Base-by-base conservation (phyloP, 495 filamentous ascomycete species). In the Letharia columbiana region DNA sequence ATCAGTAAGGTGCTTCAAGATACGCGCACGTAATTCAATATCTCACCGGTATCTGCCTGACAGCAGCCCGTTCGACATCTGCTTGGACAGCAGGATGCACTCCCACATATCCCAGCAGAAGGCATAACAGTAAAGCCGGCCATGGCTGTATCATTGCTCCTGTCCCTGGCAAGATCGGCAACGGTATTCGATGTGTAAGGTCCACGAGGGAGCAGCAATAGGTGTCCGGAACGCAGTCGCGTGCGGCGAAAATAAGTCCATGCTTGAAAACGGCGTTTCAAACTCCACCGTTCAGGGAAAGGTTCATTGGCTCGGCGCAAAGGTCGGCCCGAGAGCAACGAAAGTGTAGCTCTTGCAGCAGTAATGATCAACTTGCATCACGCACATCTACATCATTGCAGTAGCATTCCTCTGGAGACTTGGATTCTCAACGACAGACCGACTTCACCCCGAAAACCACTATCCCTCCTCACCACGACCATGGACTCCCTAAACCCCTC, bases 11-110 rank as follows among this genome's bases (percentile, higher is more conserved):
- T 17, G 12, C 33, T 18, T 39, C 44, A 15, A 50, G 4, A 12
- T 2, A 12, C 5, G 28, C 4, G 39, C 15, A 28, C 42, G 2
- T 62, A 42, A 47, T 58, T 40, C n/a, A 31, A 45, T 8, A 60
- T 45, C 74, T 59, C 62, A 86, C 83, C 57, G 82, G 81, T 73
- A 86, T 85, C 71, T 79, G 82, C 74, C 84, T 84, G 64, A 84
- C 76, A 71, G 83, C 54, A 20, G 54, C 1, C 17, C 17, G 18
- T 18, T 57, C 54, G 1, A 57, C 70, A 45, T 74, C 68, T 10
- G 67, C 62, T 59, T 67, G 57, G 41, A 69, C 49, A 42, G 63
- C 59, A 33, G 72, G 69, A 23, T 59, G 44, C 45, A 66, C 66
- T 45, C 66, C 67, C 23, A 71, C 42, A 44, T 52, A 72, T 40